Evolutionary conservation across 129 eudicot genomes (phyloP).

Genomic region (Rutidosis leptorrhynchoides): DNA sequence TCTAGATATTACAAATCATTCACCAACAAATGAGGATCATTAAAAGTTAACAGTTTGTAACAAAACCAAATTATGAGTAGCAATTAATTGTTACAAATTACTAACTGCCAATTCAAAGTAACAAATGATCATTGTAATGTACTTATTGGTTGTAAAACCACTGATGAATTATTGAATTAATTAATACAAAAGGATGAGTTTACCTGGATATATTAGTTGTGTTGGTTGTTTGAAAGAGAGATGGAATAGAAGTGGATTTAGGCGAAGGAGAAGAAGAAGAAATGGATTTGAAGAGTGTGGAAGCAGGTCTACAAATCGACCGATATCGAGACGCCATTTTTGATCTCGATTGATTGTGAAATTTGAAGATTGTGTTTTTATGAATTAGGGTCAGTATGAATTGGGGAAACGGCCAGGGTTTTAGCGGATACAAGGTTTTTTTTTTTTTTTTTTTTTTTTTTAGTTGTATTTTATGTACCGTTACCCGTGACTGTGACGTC

Average conservation of each 20-base stretch:
- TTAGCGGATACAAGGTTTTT: too few species aligned
- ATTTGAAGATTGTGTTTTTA: conserved; percentile 2
- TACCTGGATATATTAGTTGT: neutral
- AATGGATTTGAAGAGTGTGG: conserved; percentile 57
- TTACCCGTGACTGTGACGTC: too few species aligned
- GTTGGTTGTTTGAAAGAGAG: conserved; percentile 28
- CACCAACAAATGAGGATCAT: too few species aligned
- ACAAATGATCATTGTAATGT: neutral
- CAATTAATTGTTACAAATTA: neutral
- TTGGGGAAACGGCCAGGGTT: conserved; percentile 13
- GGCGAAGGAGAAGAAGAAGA: conserved; percentile 33
- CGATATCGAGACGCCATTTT: conserved; percentile 72
- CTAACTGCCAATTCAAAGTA: neutral
- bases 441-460: too few species aligned
- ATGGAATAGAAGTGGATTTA: conserved; percentile 38
- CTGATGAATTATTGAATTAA: neutral
- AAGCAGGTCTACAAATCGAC: conserved; percentile 48
- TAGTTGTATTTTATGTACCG: too few species aligned
- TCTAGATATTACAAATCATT: neutral
- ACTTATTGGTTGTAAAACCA: neutral
- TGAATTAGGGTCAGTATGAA: conserved; percentile 27
- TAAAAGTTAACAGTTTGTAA: too few species aligned
- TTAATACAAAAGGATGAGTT: conserved; percentile 9
- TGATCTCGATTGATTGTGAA: conserved; percentile 2
- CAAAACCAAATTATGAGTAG: neutral